Base-by-base conservation (phyloP, 306 rosid species). In the Castanospermum australe region DNA sequence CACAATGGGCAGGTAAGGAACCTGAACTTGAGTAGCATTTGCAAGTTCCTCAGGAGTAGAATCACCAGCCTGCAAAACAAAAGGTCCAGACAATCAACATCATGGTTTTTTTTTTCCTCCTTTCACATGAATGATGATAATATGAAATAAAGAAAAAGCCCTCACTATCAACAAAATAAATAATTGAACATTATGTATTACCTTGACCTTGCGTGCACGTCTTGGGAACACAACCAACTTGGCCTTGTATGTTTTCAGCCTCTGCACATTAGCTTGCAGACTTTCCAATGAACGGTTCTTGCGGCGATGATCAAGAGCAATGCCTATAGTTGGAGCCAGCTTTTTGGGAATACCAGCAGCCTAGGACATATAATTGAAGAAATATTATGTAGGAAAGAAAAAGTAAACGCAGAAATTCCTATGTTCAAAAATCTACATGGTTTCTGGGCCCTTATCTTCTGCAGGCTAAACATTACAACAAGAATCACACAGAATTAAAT, bases 41-140 rank as follows among this genome's bases (percentile, higher is more conserved):
- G 92, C 92, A 6, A 89, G 88, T 32, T 91, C 96, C 84, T 91
- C 93, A 0, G 89, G 77, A 38, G 84, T 64, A 60, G 93, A 91
- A 75, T 89, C 92, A 11, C 96, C 92, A 2, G 85, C 86, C 90
- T 89, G 48, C 62, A 73, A 33, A 32, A 38, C 6, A 14, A 32
- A 44, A 9, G 42, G n/a, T 8, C 59, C 41, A 11, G 25, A 70
- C 14, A 6, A 21, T 28, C 44, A 69, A 30, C n/a, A n/a, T n/a
- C 1, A 25, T 6, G 22, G 20, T 15, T 2, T 32, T 32, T 11
- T 39, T 8, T 15, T 47, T 28, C 2, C 15, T 14, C 18, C 41
- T 28, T 20, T 15, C 21, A 17, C 54, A 33, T 24, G 28, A 17
- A 68, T 30, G 44, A 47, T n/a, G 20, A 8, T 17, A 57, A 5